Conservation (phyloP, 2,329 filamentous ascomycete species). For the Uncinocarpus reesii region DNA sequence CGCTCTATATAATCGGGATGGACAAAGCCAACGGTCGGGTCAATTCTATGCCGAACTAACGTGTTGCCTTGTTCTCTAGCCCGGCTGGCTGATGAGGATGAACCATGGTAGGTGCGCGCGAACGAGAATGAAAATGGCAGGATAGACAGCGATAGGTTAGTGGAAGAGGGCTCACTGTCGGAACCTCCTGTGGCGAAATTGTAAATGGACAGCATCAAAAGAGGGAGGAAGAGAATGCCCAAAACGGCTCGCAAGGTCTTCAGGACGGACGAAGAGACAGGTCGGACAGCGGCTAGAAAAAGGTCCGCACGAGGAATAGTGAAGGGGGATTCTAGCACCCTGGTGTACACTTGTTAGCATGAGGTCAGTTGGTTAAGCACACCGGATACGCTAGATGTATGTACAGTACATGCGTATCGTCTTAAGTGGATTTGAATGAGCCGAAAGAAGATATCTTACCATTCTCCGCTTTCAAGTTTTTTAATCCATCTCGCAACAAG, state of each 20-base stretch:
- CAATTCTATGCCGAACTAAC: background rate
- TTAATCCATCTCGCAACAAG: constrained; percentile 71
- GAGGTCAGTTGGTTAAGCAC: background rate
- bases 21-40: constrained; percentile 6
- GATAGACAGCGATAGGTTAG: constrained; percentile 25
- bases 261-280: constrained; percentile 33
- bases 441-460: constrained; percentile 45
- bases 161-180: constrained; percentile 1
- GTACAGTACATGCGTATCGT: background rate
- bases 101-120: constrained; percentile 15
- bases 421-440: background rate
- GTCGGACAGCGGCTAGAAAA: constrained; percentile 35
- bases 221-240: constrained; percentile 17
- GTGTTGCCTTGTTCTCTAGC: background rate
- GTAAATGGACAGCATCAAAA: constrained; percentile 1
- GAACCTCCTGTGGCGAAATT: background rate
- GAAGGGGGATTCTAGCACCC: background rate
- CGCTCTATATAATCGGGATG: constrained; percentile 1
- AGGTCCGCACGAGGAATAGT: background rate
- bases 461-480: constrained; percentile 58
- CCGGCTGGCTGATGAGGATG: background rate
- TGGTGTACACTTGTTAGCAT: background rate
- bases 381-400: too few relatives aligned
- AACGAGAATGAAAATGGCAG: constrained; percentile 31
- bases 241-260: constrained; percentile 23